phyloP scores from a whole-genome alignment of 2,329 filamentous ascomycete species.

The Fusarium gaditjirri region DNA sequence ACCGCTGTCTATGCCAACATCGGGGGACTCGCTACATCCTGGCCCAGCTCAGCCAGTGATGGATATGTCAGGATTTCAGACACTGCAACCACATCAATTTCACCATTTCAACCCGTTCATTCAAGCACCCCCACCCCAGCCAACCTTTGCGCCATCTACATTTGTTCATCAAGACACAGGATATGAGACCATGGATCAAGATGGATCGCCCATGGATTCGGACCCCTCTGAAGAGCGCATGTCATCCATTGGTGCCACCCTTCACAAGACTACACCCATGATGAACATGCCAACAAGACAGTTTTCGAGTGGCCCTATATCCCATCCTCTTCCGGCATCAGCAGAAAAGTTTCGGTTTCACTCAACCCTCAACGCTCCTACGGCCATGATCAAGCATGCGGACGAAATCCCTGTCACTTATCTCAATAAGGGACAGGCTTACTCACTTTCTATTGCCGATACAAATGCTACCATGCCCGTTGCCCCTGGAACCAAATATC shows the following conservation, averaged over 20 bases:
- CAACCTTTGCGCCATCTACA: constrained; percentile 77
- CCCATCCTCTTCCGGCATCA: constrained; percentile 60
- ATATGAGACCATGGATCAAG: constrained; percentile 83
- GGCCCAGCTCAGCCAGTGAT: constrained; percentile 61
- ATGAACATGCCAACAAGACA: constrained; percentile 66
- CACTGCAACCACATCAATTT: constrained; percentile 68
- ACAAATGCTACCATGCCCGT: constrained; percentile 71
- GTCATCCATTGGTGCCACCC: constrained; percentile 67
- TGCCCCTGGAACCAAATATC: constrained; percentile 74
- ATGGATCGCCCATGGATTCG: constrained; percentile 73
- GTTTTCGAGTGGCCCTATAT: constrained; percentile 58
- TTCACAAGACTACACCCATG: constrained; percentile 70
- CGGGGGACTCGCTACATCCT: constrained; percentile 71
- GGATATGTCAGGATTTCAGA: constrained; percentile 76
- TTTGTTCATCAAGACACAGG: constrained; percentile 84
- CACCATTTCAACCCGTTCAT: constrained; percentile 78
- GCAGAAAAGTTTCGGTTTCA: constrained; percentile 88
- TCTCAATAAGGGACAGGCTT: constrained; percentile 96
- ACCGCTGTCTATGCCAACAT: constrained; percentile 81
- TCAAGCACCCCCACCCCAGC: constrained; percentile 65
- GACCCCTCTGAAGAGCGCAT: constrained; percentile 63
- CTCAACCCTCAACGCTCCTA: constrained; percentile 90
- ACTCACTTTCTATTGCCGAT: constrained; percentile 86
- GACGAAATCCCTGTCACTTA: constrained; percentile 98
- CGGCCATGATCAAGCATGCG: constrained; percentile 90